These are phyloP conservation scores for Stentor coeruleus DNA, from an alignment of 73 alveolate genomes.

Conservation along the genomic window DNA sequence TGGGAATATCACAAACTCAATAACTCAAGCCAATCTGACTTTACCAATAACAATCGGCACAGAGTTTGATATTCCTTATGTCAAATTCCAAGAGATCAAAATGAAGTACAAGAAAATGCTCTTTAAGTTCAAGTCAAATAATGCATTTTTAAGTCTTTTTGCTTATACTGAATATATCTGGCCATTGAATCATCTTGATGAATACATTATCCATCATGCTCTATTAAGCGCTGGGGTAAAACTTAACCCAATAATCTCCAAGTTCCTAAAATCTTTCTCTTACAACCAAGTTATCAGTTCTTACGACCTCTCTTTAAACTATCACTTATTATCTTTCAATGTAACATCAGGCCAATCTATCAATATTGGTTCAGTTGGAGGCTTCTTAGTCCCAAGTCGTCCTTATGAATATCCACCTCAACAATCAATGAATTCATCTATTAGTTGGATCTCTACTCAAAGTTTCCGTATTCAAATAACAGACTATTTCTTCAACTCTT, in stretches of 20 bases:
- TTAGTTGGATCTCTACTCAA: neutral
- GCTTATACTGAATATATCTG: neutral
- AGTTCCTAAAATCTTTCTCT: neutral
- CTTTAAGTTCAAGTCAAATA: neutral
- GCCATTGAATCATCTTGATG: neutral
- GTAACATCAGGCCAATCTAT: neutral
- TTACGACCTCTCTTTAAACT: neutral
- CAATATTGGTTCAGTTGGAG: neutral
- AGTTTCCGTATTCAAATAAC: neutral
- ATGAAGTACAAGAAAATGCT: neutral
- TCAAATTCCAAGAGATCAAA: no score
- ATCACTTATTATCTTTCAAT: no score
- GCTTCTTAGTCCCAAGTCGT: neutral
- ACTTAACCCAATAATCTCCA: neutral
- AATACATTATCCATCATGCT: neutral
- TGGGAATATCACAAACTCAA: neutral
- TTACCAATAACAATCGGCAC: neutral
- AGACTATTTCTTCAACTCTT: neutral
- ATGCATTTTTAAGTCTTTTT: no score
- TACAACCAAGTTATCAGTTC: neutral
- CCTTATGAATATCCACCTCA: neutral
- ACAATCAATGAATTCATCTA: neutral
- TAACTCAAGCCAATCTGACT: neutral
- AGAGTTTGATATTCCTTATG: neutral
- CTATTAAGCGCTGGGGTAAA: neutral